Evolutionary conservation across 805 yeast genomes (phyloP).

Genomic region (Kodamaea leandrae): DNA sequence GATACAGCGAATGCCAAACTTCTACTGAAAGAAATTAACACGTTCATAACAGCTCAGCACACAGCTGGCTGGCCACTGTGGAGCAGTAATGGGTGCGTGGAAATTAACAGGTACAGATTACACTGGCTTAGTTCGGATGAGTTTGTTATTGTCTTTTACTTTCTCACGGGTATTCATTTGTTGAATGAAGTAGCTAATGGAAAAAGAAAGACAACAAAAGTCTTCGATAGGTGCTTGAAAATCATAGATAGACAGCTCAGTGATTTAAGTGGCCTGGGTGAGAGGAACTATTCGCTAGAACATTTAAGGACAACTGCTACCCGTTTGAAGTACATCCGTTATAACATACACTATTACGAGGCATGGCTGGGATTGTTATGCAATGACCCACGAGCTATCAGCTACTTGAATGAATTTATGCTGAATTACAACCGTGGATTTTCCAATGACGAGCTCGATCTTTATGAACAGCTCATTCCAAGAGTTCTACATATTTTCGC

Average conservation of each 20-base stretch:
- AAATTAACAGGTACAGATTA: slow-evolving; percentile 20
- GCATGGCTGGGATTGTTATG: slow-evolving; percentile 35
- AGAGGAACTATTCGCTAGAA: slow-evolving; percentile 16
- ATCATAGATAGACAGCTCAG: slow-evolving; percentile 28
- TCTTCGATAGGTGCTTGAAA: slow-evolving; percentile 35
- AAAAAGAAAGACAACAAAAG: slow-evolving; percentile 31
- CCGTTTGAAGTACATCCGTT: slow-evolving; percentile 27
- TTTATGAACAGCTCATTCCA: slow-evolving; percentile 33
- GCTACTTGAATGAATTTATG: slow-evolving; percentile 32
- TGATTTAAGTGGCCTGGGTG: slow-evolving; percentile 9
- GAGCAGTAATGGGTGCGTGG: slow-evolving; percentile 14
- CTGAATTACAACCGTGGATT: slow-evolving; percentile 35
- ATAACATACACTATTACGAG: slow-evolving; percentile 33
- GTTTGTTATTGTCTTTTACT: slow-evolving; percentile 39
- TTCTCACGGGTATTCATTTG: slow-evolving; percentile 41
- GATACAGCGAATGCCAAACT: slow-evolving; percentile 11
- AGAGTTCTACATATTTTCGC: slow-evolving; percentile 41
- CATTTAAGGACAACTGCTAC: slow-evolving; percentile 24
- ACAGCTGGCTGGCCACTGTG: slow-evolving; percentile 19
- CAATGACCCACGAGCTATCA: slow-evolving; percentile 22
- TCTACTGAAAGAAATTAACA: slow-evolving; percentile 12
- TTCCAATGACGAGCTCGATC: slow-evolving; percentile 39
- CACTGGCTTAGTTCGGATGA: slow-evolving; percentile 45
- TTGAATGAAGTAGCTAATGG: slow-evolving; percentile 35
- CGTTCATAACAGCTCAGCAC: slow-evolving; percentile 18